phyloP scores from a whole-genome alignment of 192 early-diverging fungal species.

The Coemansia sp. region DNA sequence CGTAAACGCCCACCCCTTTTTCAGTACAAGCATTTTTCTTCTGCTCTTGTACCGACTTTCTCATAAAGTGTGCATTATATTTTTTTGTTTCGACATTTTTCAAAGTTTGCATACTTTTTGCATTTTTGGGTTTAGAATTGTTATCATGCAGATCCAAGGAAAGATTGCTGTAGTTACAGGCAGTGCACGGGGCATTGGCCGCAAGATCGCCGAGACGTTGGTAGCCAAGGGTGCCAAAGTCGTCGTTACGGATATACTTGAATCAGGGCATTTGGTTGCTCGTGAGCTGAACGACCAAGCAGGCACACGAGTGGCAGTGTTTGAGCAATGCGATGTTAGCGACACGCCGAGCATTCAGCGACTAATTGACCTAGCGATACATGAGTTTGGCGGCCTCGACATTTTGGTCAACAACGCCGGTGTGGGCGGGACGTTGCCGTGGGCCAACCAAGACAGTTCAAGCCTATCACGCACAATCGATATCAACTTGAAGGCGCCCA shows the following conservation, averaged over 20 bases:
- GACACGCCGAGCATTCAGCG: conserved; percentile 24
- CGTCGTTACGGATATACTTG: conserved; percentile 64
- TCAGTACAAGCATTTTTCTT: too few relatives aligned
- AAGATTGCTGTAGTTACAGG: conserved; percentile 73
- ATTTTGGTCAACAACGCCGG: conserved; percentile 69
- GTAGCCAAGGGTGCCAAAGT: conserved; percentile 62
- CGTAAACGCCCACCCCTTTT: too few relatives aligned
- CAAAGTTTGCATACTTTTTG: too few relatives aligned
- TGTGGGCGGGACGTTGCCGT: conserved; percentile 47
- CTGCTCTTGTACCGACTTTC: too few relatives aligned
- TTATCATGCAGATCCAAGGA: conserved; percentile 43
- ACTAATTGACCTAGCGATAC: conserved; percentile 47
- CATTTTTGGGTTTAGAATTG: too few relatives aligned
- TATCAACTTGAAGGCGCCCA: conserved; percentile 74
- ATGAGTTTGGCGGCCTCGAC: conserved; percentile 61
- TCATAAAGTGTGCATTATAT: too few relatives aligned
- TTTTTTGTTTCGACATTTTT: too few relatives aligned
- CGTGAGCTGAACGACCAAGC: conserved; percentile 27
- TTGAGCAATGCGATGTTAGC: conserved; percentile 59
- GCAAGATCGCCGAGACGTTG: conserved; percentile 60
- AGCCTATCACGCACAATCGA: conserved; percentile 63
- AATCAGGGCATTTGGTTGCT: conserved; percentile 41
- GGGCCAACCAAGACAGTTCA: conserved; percentile 43
- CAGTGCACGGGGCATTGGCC: conserved; percentile 66
- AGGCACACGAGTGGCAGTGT: conserved; percentile 24